phyloP scores from a whole-genome alignment of 208 protist genomes.

The Lotmaria passim region DNA sequence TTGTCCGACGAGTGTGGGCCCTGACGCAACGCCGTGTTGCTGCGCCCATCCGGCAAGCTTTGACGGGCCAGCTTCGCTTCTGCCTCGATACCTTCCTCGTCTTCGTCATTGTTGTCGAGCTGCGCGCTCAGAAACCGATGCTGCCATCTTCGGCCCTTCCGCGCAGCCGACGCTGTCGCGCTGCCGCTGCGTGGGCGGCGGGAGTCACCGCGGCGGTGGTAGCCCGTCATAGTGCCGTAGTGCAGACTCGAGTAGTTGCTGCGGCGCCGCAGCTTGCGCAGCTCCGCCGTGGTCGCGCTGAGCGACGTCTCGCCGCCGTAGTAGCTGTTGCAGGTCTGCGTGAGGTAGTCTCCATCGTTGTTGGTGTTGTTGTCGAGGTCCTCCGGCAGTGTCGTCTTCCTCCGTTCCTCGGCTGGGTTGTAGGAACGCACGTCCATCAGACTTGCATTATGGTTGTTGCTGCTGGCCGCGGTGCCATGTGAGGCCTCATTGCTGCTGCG shows the following conservation, averaged over 20 bases:
- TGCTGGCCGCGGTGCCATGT: neutral
- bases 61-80: too few species aligned
- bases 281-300: constrained; percentile 27
- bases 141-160: neutral
- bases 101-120: neutral
- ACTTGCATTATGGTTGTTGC: too few species aligned
- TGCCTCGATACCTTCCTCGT: neutral
- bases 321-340: constrained; percentile 16
- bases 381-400: neutral
- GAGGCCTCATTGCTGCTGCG: constrained; percentile 7
- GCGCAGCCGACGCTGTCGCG: too few species aligned
- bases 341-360: constrained; percentile 9
- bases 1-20: neutral
- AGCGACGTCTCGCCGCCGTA: constrained; percentile 18
- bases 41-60: neutral
- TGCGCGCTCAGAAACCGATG: too few species aligned
- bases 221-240: constrained; percentile 35
- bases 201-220: constrained; percentile 12
- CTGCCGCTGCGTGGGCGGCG: constrained; percentile 9
- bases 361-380: constrained; percentile 14
- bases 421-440: neutral
- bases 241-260: constrained; percentile 38
- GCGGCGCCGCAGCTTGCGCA: constrained; percentile 29
- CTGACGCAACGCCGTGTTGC: neutral
- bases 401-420: neutral